Evolutionary conservation across 2,329 filamentous ascomycete genomes (phyloP).

Genomic region (Colletotrichum spaethianum): DNA sequence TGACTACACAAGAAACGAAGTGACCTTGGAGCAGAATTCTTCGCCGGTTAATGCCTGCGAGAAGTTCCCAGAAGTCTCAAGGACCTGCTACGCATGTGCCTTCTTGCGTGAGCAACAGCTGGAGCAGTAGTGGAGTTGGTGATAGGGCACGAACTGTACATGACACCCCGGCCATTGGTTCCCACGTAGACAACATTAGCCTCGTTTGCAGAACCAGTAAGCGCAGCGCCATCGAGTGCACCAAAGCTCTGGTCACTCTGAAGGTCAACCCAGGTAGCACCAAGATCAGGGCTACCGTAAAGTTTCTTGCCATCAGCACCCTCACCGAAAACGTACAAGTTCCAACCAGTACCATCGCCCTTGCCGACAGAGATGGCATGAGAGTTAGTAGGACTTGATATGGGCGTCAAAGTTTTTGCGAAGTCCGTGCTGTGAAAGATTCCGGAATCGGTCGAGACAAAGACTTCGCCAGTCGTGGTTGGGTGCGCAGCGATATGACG

Average conservation of each 20-base stretch:
- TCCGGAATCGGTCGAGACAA: conserved; percentile 68
- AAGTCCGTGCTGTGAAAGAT: conserved; percentile 68
- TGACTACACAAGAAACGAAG: not conserved
- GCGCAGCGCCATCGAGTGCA: conserved; percentile 54
- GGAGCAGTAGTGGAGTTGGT: conserved; percentile 1
- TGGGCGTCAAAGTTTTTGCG: conserved; percentile 61
- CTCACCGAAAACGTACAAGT: conserved; percentile 62
- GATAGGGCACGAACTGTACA: conserved; percentile 47
- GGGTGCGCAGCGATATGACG: conserved; percentile 72
- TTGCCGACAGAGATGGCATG: conserved; percentile 61
- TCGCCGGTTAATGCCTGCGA: conserved; percentile 2
- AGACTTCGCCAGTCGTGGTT: conserved; percentile 71
- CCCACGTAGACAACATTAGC: conserved; percentile 64
- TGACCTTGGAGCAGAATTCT: too few relatives aligned
- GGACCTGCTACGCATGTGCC: conserved; percentile 6
- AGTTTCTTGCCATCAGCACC: conserved; percentile 59
- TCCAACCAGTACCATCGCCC: conserved; percentile 57
- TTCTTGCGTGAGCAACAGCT: not conserved
- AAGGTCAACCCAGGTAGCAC: conserved; percentile 61
- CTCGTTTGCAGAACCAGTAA: conserved; percentile 62
- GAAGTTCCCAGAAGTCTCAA: conserved; percentile 14
- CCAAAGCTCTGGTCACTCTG: conserved; percentile 64
- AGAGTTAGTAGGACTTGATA: conserved; percentile 54
- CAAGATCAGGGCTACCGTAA: conserved; percentile 60
- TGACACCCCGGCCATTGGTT: conserved; percentile 64